Percentiles rank a stretch among this genome's conserved stretches.
Evolutionary conservation across 1,139 yeast species (phyloP).

Genomic region (Arxiozyma telluris): DNA sequence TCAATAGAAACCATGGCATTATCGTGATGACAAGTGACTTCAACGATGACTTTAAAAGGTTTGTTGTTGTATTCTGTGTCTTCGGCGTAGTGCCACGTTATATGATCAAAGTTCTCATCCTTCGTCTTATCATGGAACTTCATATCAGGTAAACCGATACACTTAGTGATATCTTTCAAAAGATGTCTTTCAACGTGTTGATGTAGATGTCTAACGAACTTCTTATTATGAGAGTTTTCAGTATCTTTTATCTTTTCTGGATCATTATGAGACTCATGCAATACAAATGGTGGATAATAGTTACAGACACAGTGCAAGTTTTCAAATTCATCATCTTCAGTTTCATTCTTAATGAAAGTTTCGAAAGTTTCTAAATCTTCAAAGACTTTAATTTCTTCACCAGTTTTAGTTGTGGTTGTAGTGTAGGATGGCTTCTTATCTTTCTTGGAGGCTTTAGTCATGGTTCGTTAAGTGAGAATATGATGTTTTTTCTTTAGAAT

Average conservation of each 20-base stretch:
- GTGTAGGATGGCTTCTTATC: slow-evolving; percentile 24
- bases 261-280: slow-evolving; percentile 58
- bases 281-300: slow-evolving; percentile 65
- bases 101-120: slow-evolving; percentile 39
- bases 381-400: slow-evolving; percentile 35
- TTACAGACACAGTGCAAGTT: slow-evolving; percentile 57
- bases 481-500: not conserved
- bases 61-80: slow-evolving; percentile 37
- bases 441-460: slow-evolving; percentile 20
- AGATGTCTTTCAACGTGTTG: slow-evolving; percentile 68
- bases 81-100: slow-evolving; percentile 50
- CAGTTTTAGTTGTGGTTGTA: slow-evolving; percentile 24
- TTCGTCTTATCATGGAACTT: slow-evolving; percentile 44
- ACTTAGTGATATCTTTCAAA: slow-evolving; percentile 53
- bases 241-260: slow-evolving; percentile 67
- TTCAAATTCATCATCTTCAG: slow-evolving; percentile 69
- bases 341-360: slow-evolving; percentile 56
- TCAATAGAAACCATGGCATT: slow-evolving; percentile 54
- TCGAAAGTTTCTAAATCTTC: slow-evolving; percentile 59
- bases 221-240: slow-evolving; percentile 60
- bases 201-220: slow-evolving; percentile 64
- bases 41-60: slow-evolving; percentile 48
- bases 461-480: not conserved
- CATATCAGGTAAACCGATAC: slow-evolving; percentile 47
- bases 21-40: slow-evolving; percentile 50